Conservation (phyloP, 2,329 filamentous ascomycete species). For the Incumbomyces lentus region DNA sequence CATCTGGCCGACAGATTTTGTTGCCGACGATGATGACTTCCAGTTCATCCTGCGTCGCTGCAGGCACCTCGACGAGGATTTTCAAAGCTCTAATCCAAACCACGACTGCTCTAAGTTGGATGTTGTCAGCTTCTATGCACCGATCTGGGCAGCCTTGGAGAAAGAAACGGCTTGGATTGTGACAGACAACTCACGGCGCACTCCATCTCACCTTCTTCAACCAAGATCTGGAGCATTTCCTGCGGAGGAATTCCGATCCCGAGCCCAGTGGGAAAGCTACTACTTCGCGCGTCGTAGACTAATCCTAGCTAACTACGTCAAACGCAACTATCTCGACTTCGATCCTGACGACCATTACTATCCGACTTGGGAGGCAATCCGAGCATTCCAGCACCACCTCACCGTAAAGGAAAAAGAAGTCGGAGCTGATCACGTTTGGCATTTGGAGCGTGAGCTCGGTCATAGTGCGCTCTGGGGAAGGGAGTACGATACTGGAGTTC, state of each 20-base stretch:
- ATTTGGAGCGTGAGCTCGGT: background rate
- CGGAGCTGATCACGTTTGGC: background rate
- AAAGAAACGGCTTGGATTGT: background rate
- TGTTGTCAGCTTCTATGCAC: background rate
- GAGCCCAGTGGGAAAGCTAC: background rate
- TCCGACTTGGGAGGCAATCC: background rate
- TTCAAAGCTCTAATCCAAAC: background rate
- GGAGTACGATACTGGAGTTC: background rate
- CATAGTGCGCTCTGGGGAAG: background rate
- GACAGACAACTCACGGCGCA: too few relatives aligned
- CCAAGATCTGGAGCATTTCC: background rate
- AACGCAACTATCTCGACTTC: background rate
- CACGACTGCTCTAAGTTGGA: background rate
- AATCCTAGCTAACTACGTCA: background rate
- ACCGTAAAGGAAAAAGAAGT: background rate
- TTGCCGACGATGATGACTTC: background rate
- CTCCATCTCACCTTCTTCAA: too few relatives aligned
- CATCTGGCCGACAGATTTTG: background rate
- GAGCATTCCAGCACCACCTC: background rate
- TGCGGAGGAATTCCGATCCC: background rate
- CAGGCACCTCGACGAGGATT: background rate
- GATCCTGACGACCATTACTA: background rate
- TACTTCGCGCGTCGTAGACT: background rate
- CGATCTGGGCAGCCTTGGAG: background rate
- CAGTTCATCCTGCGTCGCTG: constrained; percentile 1